Evolutionary conservation across 2,329 filamentous ascomycete genomes (phyloP).

Genomic region (Pyrenochaeta sp.): DNA sequence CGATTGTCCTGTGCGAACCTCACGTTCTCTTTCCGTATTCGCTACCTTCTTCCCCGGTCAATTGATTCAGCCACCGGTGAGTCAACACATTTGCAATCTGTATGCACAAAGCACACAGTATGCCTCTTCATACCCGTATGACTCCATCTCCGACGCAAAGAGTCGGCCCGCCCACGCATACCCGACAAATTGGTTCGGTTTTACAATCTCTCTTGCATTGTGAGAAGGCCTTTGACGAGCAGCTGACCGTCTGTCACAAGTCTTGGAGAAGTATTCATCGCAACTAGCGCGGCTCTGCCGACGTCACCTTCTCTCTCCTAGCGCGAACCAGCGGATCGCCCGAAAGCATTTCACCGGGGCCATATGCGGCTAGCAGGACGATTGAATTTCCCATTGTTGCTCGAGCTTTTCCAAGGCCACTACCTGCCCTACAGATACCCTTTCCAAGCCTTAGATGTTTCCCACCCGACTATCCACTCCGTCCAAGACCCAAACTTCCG

Average conservation of each 20-base stretch:
- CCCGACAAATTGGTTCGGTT: conserved; percentile 11
- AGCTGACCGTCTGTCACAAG: conserved; percentile 20
- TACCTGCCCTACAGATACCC: background rate
- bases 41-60: conserved; percentile 2
- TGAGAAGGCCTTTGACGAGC: conserved; percentile 14
- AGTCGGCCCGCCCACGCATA: conserved; percentile 30
- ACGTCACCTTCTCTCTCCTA: conserved; percentile 31
- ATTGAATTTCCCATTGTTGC: background rate
- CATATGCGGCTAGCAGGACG: conserved; percentile 20
- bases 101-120: conserved; percentile 6
- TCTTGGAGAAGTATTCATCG: conserved; percentile 22
- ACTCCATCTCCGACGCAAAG: conserved; percentile 24
- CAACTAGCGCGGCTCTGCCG: conserved; percentile 39
- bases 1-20: background rate
- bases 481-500: conserved; percentile 10
- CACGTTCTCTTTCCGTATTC: background rate
- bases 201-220: conserved; percentile 9
- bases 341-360: conserved; percentile 14
- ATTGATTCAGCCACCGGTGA: conserved; percentile 17
- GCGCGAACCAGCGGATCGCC: conserved; percentile 27
- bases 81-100: conserved; percentile 12
- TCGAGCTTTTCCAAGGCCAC: background rate
- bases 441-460: conserved; percentile 19
- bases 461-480: conserved; percentile 5
- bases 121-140: conserved; percentile 20